These are phyloP conservation scores for Fragilaria radians DNA, from an alignment of 108 stramenopile species.

Conservation along the genomic window DNA sequence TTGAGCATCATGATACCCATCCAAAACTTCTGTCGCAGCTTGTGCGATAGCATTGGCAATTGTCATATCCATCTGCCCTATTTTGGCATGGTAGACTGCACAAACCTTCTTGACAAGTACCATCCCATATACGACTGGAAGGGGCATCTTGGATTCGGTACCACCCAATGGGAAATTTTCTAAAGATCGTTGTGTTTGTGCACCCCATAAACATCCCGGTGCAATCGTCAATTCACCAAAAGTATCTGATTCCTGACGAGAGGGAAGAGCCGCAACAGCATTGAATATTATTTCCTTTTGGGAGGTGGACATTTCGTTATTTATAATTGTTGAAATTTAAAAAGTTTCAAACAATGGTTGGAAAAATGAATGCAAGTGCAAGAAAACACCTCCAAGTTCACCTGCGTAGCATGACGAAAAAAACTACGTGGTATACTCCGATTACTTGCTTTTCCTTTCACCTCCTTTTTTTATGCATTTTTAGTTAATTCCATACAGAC, in stretches of 20 bases:
- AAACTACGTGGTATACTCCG: too few relatives aligned
- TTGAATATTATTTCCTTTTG: too few relatives aligned
- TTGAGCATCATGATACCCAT: slow-evolving; percentile 87
- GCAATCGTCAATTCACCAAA: slow-evolving; percentile 74
- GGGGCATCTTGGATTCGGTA: slow-evolving; percentile 89
- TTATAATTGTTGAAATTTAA: too few relatives aligned
- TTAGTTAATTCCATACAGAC: too few relatives aligned
- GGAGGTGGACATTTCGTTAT: too few relatives aligned
- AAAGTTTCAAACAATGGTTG: too few relatives aligned
- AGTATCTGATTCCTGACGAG: slow-evolving; percentile 75
- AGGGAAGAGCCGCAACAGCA: slow-evolving; percentile 39
- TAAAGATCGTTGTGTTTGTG: slow-evolving; percentile 93
- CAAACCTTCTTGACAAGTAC: slow-evolving; percentile 93
- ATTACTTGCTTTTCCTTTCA: too few relatives aligned
- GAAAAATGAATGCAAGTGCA: too few relatives aligned
- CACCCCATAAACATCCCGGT: slow-evolving; percentile 71
- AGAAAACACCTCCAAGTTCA: too few relatives aligned
- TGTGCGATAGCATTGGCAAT: slow-evolving; percentile 74
- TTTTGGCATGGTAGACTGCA: slow-evolving; percentile 74
- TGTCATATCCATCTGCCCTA: slow-evolving; percentile 52
- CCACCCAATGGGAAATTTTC: slow-evolving; percentile 95
- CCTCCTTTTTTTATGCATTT: too few relatives aligned
- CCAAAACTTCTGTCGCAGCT: slow-evolving; percentile 90
- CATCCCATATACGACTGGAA: slow-evolving; percentile 85
- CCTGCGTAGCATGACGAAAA: too few relatives aligned